Conservation (phyloP, 2,329 filamentous ascomycete genomes). For the Mollisiaceae sp. region DNA sequence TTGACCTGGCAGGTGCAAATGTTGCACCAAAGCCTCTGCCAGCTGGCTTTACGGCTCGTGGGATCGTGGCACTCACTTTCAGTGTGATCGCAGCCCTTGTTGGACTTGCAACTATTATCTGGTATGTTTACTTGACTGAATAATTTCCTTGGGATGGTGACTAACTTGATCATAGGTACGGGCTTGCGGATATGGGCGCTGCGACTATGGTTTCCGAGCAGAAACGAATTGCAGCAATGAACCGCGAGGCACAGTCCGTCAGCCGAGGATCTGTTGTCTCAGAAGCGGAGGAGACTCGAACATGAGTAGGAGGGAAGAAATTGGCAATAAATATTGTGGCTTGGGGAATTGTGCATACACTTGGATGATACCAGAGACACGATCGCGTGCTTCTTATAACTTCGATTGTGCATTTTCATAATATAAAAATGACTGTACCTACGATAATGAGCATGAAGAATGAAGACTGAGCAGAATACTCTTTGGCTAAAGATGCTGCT, state of each 20-base stretch:
- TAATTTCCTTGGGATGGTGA: not conserved
- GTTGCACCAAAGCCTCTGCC: slow-evolving; percentile 36
- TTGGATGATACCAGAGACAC: slow-evolving; percentile 6
- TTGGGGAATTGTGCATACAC: not conserved
- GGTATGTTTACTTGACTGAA: slow-evolving; percentile 27
- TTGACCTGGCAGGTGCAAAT: slow-evolving; percentile 63
- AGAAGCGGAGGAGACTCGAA: not conserved
- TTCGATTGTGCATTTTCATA: slow-evolving; percentile 9
- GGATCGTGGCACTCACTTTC: slow-evolving; percentile 42
- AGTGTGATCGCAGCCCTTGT: slow-evolving; percentile 39
- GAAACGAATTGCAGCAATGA: slow-evolving; percentile 28
- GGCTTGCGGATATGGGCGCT: slow-evolving; percentile 41
- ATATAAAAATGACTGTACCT: not conserved
- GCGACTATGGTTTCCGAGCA: slow-evolving; percentile 35
- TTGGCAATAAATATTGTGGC: not conserved
- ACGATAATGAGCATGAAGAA: not conserved
- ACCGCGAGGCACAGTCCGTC: slow-evolving; percentile 1
- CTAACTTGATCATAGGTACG: slow-evolving; percentile 34
- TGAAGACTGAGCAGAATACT: not conserved
- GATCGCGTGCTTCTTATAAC: slow-evolving; percentile 6
- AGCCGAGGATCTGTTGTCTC: not conserved
- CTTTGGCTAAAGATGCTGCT: not conserved
- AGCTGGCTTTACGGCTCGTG: slow-evolving; percentile 39
- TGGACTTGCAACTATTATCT: slow-evolving; percentile 38
- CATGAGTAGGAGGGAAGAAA: not conserved